These are phyloP conservation scores for Geosiphon pyriformis DNA, from an alignment of 192 early-diverging fungal species.

Conservation along the genomic window DNA sequence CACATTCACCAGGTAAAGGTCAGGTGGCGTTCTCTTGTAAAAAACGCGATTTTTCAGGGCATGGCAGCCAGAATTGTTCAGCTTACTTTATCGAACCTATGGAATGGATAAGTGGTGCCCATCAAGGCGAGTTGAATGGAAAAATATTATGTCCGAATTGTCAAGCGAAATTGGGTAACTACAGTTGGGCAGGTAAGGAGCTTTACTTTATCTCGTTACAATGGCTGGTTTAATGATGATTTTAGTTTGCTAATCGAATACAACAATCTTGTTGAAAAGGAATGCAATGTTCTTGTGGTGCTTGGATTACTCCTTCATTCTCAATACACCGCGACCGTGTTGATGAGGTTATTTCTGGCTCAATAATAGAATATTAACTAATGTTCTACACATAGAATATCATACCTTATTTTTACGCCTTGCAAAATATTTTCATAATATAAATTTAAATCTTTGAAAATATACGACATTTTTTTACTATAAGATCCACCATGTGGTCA, in stretches of 20 bases:
- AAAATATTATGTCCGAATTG: slow-evolving; percentile 77
- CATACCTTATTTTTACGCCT: neutral
- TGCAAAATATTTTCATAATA: too few relatives aligned
- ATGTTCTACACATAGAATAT: neutral
- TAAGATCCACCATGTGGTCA: too few relatives aligned
- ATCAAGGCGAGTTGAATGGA: slow-evolving; percentile 45
- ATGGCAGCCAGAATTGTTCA: slow-evolving; percentile 43
- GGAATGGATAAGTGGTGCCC: slow-evolving; percentile 69
- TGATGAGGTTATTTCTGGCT: slow-evolving; percentile 41
- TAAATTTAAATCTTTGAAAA: too few relatives aligned
- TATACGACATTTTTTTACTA: too few relatives aligned
- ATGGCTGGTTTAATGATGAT: neutral
- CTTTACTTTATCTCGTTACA: neutral
- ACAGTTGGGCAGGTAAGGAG: slow-evolving; percentile 68
- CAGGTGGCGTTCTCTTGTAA: slow-evolving; percentile 68
- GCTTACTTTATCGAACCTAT: slow-evolving; percentile 80
- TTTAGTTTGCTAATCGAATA: neutral
- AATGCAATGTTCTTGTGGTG: slow-evolving; percentile 72
- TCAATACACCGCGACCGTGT: slow-evolving; percentile 71
- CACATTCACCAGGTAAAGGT: slow-evolving; percentile 65
- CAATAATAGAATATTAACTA: neutral
- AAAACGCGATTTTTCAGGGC: slow-evolving; percentile 51
- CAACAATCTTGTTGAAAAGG: neutral
- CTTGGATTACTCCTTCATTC: slow-evolving; percentile 77
- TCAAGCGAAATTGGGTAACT: slow-evolving; percentile 69